phyloP scores from a whole-genome alignment of 805 yeast species.

The Sugiyamaella marilandica region DNA sequence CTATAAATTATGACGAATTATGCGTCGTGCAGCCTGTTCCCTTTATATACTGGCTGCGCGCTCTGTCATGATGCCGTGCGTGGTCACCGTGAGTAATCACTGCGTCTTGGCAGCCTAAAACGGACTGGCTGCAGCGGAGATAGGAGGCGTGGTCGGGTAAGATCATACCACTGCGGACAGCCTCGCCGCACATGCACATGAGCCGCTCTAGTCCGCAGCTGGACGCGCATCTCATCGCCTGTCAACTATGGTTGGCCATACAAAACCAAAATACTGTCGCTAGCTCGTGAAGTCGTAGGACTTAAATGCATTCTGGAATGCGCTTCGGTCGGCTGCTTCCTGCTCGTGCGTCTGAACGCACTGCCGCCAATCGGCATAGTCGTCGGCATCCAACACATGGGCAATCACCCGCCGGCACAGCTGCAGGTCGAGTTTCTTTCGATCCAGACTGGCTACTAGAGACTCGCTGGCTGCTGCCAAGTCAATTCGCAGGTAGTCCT shows the following conservation, averaged over 20 bases:
- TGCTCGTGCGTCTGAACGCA: conserved; percentile 61
- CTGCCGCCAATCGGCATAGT: conserved; percentile 67
- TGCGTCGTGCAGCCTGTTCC: neutral
- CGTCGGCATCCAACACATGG: conserved; percentile 46
- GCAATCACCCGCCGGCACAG: conserved; percentile 82
- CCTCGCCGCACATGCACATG: no score
- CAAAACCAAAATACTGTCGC: no score
- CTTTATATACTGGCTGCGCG: neutral
- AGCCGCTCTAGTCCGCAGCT: neutral
- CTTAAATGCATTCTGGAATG: conserved; percentile 53
- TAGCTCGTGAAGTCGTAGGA: conserved; percentile 46
- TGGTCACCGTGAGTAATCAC: conserved; percentile 4
- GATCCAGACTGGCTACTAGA: conserved; percentile 15
- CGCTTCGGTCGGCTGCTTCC: conserved; percentile 59
- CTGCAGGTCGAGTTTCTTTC: conserved; percentile 57
- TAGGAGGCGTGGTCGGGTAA: no score
- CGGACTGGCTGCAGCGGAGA: neutral
- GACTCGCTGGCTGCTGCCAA: conserved; percentile 16
- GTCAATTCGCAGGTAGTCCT: conserved; percentile 26
- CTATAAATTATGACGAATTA: neutral
- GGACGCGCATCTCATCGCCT: neutral
- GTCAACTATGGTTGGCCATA: no score
- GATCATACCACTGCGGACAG: no score
- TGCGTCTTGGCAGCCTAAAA: neutral
- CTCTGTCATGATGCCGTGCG: neutral